Evolutionary conservation across 2,329 filamentous ascomycete genomes (phyloP), one percentile per base, ranked within the genome.

Genomic region (Pseudogymnoascus sp.): DNA sequence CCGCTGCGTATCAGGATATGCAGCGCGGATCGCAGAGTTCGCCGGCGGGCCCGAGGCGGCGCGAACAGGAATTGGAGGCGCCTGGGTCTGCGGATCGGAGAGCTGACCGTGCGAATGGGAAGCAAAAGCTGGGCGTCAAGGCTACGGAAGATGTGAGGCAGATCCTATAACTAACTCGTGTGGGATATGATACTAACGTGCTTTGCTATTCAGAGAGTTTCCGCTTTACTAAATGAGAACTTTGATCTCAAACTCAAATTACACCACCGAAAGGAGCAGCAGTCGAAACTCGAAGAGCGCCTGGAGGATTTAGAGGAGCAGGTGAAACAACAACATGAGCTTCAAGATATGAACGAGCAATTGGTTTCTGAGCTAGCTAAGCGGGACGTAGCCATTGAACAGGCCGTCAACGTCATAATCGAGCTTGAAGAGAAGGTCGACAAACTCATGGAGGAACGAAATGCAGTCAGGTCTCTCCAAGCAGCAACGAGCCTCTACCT

Each of bases 201-300:
- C 12, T 63, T 50, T 12, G 62, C 38, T 44, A 56, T 46, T 10
- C 59, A 89, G 81, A 84, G 86, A 62, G 76, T 90, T 61, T 89
- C 88, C 4, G 86, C 79, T 1, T 75, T 91, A 21, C 85, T 88
- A 73, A 91, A 91, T 71, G 84, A 90, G 74, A 91, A 91, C 70
- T 91, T 91, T 68, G 88, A 90, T 67, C 79, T 91, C 44, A 91
- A 91, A 73, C 78, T 91, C 34, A 88, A 91, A 71, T 74, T 91
- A 0, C 89, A 83, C 68, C 87, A 91, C 70, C 81, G 87, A 5
- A 81, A 88, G 28, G 84, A 91, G 73, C 81, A 82, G 62, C 86
- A 89, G 69, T 79, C 79, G 7, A 77, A 76, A 21, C 70, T 90
- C 36, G 86, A 90, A 70, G 78, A 81, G 36, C 78, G 80, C 42